Conservation (phyloP, 306 rosid genomes). For the Inga laurina region DNA sequence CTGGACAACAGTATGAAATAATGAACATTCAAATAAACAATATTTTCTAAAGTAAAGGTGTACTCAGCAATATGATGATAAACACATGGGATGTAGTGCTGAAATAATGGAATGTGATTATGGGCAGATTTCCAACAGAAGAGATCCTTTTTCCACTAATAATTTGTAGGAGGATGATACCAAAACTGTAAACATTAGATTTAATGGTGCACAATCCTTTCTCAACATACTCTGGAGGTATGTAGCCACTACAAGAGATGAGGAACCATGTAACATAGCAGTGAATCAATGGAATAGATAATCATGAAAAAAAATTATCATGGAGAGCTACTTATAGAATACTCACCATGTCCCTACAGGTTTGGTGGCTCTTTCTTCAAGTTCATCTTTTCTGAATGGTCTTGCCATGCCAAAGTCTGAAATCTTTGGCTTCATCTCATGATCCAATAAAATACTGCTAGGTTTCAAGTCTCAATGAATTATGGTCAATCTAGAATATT, state of each 20-base stretch:
- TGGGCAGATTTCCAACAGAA: no score
- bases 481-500: constrained; percentile 40
- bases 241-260: constrained; percentile 39
- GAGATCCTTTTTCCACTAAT: constrained; percentile 40
- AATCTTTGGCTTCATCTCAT: constrained; percentile 50
- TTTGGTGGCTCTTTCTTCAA: constrained; percentile 40
- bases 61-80: no score
- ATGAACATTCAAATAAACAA: no score
- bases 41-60: no score
- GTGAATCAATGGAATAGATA: background rate
- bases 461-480: constrained; percentile 40
- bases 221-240: background rate
- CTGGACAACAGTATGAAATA: no score
- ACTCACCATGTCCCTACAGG: constrained; percentile 57
- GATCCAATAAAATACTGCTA: background rate
- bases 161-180: constrained; percentile 45
- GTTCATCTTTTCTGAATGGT: constrained; percentile 37
- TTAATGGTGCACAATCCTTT: constrained; percentile 38
- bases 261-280: background rate
- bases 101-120: no score
- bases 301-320: background rate
- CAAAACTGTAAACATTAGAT: constrained; percentile 44
- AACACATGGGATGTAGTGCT: no score
- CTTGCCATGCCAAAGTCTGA: constrained; percentile 65
- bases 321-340: background rate